Base-by-base conservation (phyloP, 352 stramenopile genomes). In the Globisporangium megalacanthum region DNA sequence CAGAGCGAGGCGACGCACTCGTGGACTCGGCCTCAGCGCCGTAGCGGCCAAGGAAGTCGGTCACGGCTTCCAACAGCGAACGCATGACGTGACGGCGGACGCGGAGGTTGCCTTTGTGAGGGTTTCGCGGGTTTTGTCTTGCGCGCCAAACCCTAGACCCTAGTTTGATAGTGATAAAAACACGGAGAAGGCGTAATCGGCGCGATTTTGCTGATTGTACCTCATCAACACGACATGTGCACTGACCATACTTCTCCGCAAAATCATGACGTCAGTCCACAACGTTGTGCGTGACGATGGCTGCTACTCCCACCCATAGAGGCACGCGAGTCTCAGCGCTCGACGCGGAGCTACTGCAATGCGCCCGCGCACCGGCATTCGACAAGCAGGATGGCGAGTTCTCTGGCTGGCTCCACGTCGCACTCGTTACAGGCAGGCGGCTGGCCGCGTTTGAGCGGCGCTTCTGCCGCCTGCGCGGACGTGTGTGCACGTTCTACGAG, bases 1-100 rank as follows among this genome's bases (percentile, higher is more conserved):
- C 17, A 29, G 2, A 36, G 20, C 31, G 11, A 8, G 6, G 13
- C 5, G 35, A 41, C 41, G 61, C 58, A 86, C 76, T 66, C 19
- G 73, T 72, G 41, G 68, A 58, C 22, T 66, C 65, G 39, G 82
- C 64, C 19, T 78, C 48, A 15, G 72, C 73, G 45, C 73, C 76
- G 52, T 75, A 78, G 52, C 62, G 65, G 52, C 69, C 63, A 51
- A 86, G 53, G 58, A 83, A 86, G 56, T 84, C 72, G 55, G 71
- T 72, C n/a, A 80, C 78, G 4, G 64, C 60, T 52, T 83, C 72
- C 17, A 83, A 50, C 19, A 71, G 69, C 1, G 53, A 64, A 36
- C 49, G 71, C 76, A 83, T 84, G 33, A 19, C 55, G 41, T 15
- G 14, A 17, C 49, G 2, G 19, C 9, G 35, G 35, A 39, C 17